A percentile compares a stretch with the other conserved stretches of the same genome.
These are phyloP conservation scores for Euphorbia tirucalli DNA, from an alignment of 345 rosid genomes.

Conservation along the genomic window DNA sequence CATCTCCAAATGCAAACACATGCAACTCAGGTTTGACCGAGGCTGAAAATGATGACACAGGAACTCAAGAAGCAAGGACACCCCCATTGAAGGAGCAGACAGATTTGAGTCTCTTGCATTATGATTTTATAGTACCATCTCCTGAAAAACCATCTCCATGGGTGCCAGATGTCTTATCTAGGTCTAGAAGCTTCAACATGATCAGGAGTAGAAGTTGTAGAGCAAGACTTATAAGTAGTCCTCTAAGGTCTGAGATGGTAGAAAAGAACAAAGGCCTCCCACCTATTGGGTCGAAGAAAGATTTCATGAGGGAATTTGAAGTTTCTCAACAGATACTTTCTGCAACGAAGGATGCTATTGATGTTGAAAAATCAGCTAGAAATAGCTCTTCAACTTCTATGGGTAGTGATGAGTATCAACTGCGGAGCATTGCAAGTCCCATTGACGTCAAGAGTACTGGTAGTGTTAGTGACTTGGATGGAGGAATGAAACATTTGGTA, in stretches of 20 bases:
- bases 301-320: constrained; percentile 39
- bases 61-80: constrained; percentile 29
- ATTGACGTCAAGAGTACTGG: constrained; percentile 12
- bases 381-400: constrained; percentile 37
- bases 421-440: constrained; percentile 28
- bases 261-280: constrained; percentile 37
- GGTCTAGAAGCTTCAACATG: constrained; percentile 42
- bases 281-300: constrained; percentile 35
- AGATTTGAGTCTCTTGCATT: constrained; percentile 18
- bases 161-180: constrained; percentile 34
- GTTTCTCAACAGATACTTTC: constrained; percentile 27
- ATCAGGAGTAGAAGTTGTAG: constrained; percentile 68
- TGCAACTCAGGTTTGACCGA: constrained; percentile 24
- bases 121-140: constrained; percentile 32
- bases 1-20: constrained; percentile 20
- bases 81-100: constrained; percentile 30
- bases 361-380: constrained; percentile 29
- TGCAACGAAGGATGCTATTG: constrained; percentile 28
- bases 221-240: constrained; percentile 40
- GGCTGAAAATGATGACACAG: constrained; percentile 30
- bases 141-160: constrained; percentile 39
- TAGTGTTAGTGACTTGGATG: constrained; percentile 16
- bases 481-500: constrained; percentile 15
- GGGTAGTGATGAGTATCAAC: constrained; percentile 35
- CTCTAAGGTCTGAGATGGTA: constrained; percentile 32